Base-by-base conservation (phyloP, 2,329 filamentous ascomycete species). In the Cytospora piceicola region DNA sequence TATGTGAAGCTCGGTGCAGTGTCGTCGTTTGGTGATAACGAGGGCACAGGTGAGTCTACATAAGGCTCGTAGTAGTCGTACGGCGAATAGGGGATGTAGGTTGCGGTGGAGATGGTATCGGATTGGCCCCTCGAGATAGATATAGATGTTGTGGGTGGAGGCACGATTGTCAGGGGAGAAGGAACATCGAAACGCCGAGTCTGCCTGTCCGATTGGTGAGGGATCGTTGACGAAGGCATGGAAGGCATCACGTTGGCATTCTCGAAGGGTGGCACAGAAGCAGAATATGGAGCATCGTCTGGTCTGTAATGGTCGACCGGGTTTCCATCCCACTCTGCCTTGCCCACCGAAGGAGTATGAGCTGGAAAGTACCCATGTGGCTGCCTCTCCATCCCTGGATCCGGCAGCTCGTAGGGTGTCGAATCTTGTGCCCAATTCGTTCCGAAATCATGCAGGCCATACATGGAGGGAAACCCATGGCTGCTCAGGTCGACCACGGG, bases 321-420 rank as follows among this genome's bases (percentile, higher is more conserved):
- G 63, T 72, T 77, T 30, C 75, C 61, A 39, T 79, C 75, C 34
- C 77, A 72, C 32, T 74, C 70, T 34, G 75, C 73, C 71, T 80
- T 77, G 36, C 73, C 74, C 58, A 73, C 72, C 15, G 72, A 75
- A n/a, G 81, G 81, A 0, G 76, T 76, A 69, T 85, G 85, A 11
- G 78, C 78, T 5, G 83, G 82, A 7, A 82, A 79, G 1, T 82
- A 81, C 0, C 83, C 81, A 67, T 81, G 80, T 32, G 84, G 77
- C 66, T 85, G 82, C 56, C 79, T 77, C 20, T 84, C 82, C 34
- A 86, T 71, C 72, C 84, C 86, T 64, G 79, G 77, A 66, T 80
- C 77, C 0, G 82, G 81, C 15, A 79, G 70, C 65, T 88, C 83
- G 67, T 87, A 88, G 1, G 81, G 76, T 52, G 77, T 82, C 42